A percentile compares a stretch with the other conserved stretches of the same genome.
Evolutionary conservation across 2,329 filamentous ascomycete genomes (phyloP).

Genomic region (Cryphonectria carpinicola): DNA sequence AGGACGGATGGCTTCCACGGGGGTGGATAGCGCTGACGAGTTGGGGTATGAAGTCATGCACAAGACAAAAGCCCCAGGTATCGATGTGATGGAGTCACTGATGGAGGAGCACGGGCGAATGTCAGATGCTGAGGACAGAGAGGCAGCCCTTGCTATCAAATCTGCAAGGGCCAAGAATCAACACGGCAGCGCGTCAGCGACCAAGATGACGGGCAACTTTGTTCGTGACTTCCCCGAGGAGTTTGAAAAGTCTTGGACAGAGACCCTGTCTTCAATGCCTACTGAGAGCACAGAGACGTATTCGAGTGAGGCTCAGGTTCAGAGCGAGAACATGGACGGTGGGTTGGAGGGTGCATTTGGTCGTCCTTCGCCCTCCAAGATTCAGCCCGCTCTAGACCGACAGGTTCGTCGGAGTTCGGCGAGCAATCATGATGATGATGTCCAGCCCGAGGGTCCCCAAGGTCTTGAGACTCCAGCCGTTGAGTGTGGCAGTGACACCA

Average conservation of each 20-base stretch:
- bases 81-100: constrained; percentile 35
- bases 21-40: constrained; percentile 34
- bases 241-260: constrained; percentile 48
- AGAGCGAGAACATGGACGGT: constrained; percentile 25
- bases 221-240: constrained; percentile 58
- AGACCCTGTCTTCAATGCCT: constrained; percentile 17
- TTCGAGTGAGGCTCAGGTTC: background rate
- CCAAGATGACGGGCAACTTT: constrained; percentile 51
- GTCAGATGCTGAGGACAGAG: constrained; percentile 37
- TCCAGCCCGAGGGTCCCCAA: constrained; percentile 50
- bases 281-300: constrained; percentile 18
- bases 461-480: constrained; percentile 51
- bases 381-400: constrained; percentile 35
- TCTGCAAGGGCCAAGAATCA: constrained; percentile 27
- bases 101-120: constrained; percentile 38
- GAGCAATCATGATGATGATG: constrained; percentile 38
- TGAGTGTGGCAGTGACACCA: constrained; percentile 44
- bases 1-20: background rate
- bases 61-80: constrained; percentile 20
- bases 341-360: constrained; percentile 24
- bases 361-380: constrained; percentile 19
- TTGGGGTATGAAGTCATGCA: constrained; percentile 35
- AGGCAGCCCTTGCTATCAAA: constrained; percentile 35
- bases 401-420: constrained; percentile 14
- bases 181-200: background rate